Conservation (phyloP, 306 rosid genomes). For the Rubus idaeus region DNA sequence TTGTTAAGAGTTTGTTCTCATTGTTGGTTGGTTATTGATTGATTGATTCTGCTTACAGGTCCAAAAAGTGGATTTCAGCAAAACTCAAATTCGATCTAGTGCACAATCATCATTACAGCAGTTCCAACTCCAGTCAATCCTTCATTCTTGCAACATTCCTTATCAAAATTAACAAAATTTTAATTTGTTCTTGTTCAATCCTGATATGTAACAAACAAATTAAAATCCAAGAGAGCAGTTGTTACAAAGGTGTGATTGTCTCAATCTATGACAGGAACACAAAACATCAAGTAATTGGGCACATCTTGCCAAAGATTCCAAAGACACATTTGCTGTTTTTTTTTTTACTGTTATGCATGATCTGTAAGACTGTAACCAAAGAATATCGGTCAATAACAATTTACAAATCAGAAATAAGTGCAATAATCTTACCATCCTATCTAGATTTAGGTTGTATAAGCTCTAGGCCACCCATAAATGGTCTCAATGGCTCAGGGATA, state of each 20-base stretch:
- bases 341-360: background rate
- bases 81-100: background rate
- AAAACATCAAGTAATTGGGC: too few species aligned
- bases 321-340: background rate
- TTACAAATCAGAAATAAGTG: background rate
- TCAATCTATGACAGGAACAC: background rate
- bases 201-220: background rate
- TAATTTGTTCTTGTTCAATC: background rate
- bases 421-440: conserved; percentile 9
- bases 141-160: background rate
- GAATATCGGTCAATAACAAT: conserved; percentile 2
- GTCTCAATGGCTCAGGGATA: conserved; percentile 79
- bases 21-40: background rate
- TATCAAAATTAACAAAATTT: background rate
- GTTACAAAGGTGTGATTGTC: background rate
- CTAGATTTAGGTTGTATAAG: conserved; percentile 47
- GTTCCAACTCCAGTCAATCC: background rate
- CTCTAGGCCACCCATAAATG: conserved; percentile 74
- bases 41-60: too few species aligned
- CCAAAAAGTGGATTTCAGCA: too few species aligned
- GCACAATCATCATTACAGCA: background rate
- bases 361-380: conserved; percentile 2
- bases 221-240: too few species aligned
- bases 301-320: too few species aligned
- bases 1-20: background rate